These are phyloP conservation scores for Abeoforma whisleri DNA, from an alignment of 78 protist genomes.

Conservation along the genomic window DNA sequence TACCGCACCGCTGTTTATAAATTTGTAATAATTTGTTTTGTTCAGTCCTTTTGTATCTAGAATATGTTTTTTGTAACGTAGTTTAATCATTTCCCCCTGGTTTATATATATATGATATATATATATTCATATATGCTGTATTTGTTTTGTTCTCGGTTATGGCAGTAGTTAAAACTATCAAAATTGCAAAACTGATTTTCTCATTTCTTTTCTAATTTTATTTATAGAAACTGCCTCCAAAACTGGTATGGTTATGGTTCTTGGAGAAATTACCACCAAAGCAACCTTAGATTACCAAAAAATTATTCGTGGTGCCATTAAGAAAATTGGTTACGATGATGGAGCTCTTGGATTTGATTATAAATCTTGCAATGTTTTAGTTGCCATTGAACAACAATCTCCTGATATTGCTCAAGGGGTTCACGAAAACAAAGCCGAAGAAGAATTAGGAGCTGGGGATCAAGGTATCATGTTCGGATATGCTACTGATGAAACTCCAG, in stretches of 20 bases:
- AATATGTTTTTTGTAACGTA: too few species aligned
- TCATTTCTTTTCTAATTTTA: too few species aligned
- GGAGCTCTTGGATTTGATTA: conserved; percentile 83
- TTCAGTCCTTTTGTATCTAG: too few species aligned
- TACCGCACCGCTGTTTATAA: too few species aligned
- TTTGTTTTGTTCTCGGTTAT: too few species aligned
- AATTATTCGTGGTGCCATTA: conserved; percentile 85
- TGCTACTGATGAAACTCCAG: conserved; percentile 95
- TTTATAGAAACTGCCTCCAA: conserved; percentile 82
- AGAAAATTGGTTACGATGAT: conserved; percentile 91
- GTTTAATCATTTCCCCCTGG: too few species aligned
- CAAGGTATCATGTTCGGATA: conserved; percentile 99
- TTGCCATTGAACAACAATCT: conserved; percentile 94
- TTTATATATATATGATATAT: too few species aligned
- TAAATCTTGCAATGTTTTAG: conserved; percentile 91
- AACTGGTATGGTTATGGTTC: conserved; percentile 93
- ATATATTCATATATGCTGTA: too few species aligned
- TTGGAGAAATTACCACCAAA: conserved; percentile 98
- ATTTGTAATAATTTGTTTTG: too few species aligned
- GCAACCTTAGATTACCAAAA: conserved; percentile 92
- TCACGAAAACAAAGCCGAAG: conserved; percentile 69
- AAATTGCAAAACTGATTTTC: too few species aligned
- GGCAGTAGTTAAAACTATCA: too few species aligned
- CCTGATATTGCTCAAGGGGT: conserved; percentile 97
- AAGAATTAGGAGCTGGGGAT: conserved; percentile 98